Percentiles rank a stretch among this genome's conserved stretches.
phyloP scores from a whole-genome alignment of 441 rosid genomes.

The Adansonia gregorii region DNA sequence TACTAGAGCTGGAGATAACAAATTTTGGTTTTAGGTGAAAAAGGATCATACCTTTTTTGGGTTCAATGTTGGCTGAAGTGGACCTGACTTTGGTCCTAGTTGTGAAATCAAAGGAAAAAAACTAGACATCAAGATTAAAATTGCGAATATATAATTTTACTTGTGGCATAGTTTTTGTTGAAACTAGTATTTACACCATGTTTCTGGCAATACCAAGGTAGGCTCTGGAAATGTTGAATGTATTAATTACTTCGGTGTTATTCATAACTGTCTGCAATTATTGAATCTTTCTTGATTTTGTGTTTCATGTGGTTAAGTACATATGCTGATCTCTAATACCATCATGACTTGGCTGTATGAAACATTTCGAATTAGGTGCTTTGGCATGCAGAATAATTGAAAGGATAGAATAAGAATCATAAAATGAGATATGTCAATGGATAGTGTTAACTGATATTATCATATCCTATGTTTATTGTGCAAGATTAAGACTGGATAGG shows the following conservation, averaged over 20 bases:
- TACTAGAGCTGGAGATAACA: neutral
- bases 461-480: neutral
- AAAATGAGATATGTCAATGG: neutral
- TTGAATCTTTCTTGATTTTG: neutral
- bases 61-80: neutral
- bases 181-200: neutral
- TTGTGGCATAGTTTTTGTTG: neutral
- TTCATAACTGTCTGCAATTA: neutral
- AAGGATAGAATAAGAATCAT: neutral
- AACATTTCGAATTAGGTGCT: neutral
- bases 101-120: neutral
- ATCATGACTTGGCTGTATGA: neutral
- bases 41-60: neutral
- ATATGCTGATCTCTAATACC: neutral
- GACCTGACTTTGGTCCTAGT: neutral
- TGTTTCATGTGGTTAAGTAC: conserved; percentile 3
- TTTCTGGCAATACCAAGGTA: neutral
- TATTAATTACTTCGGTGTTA: neutral
- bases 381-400: neutral
- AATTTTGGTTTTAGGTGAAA: neutral
- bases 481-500: neutral
- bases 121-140: neutral
- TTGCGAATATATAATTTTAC: neutral
- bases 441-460: conserved; percentile 6
- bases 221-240: neutral